Evolutionary conservation across 1,139 yeast species (phyloP), one percentile per base, ranked within the genome.

Genomic region (Candida sp.): DNA sequence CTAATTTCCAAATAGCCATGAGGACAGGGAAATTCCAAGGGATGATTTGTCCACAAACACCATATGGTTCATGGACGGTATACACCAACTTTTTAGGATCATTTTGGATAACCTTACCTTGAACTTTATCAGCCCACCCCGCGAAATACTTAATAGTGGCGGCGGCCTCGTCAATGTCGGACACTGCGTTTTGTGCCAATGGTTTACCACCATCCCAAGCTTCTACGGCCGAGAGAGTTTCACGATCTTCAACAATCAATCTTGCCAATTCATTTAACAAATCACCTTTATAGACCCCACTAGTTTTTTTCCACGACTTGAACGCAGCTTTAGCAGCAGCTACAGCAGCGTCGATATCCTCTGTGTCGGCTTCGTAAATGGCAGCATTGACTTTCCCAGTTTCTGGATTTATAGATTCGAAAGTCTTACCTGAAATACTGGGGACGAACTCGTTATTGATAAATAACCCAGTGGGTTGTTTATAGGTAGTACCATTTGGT

Each of bases 201-300:
- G 89, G 81, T 68, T 87, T 87, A 61, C 95, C 95, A 48, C 87
- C 84, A 60, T 87, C 95, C 75, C 87, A 75, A 21, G 93, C 82
- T 68, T 87, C 95, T 54, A 87, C 77, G 33, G 85, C 69, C 21
- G 84, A 79, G 43, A 86, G 56, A 38, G 78, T 59, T 37, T 84
- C 88, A 43, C 73, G 65, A 49, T 84, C 70, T 51, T 75, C 64
- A 49, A 80, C 84, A 54, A 85, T 59, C 44, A 79, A 62, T 47
- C 81, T 84, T 35, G 88, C 89, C 44, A 84, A 63, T 58, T 80
- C 82, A 63, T 64, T 64, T 51, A 85, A 66, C 35, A 75, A 71
- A 39, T 64, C 55, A 15, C 82, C 84, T 62, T 87, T 79, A 49
- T 72, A 75, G 38, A 72, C 74, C 29, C 75, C 82, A 21, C 74